Evolutionary conservation across 352 stramenopile species (phyloP), one percentile per base, ranked within the genome.

Genomic region (Phytopythium oedochilum): DNA sequence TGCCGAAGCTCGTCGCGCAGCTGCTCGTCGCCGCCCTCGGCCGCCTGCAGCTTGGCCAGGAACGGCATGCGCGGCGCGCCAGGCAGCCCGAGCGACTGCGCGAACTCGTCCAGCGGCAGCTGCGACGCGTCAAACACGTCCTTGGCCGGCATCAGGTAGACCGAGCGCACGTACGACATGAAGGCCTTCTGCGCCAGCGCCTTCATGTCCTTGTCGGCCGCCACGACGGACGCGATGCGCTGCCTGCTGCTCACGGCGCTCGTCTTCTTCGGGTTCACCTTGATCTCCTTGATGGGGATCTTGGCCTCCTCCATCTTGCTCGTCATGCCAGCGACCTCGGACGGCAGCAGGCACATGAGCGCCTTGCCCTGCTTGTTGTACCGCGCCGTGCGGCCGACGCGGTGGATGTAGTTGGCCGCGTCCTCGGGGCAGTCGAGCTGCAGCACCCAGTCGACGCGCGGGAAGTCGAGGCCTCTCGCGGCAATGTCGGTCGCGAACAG

Each of bases 401-500:
- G 83, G 60, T 99, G 98, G 71, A 99, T 99, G 73, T 99, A 99
- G 71, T 97, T 98, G 25, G 88, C 86, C 0, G 87, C 78, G 73
- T 99, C 97, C 75, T 99, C 97, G 0, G 97, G 97, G 29, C 94
- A 97, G 73, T 99, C 98, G 6, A 98, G 85, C 71, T 98, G 87
- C 48, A 97, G 55, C n/a, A 99, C 97, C 97, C 97, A 99, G 79
- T 99, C 97, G 18, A 99, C 96, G 35, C 90, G 77, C 12, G 97
- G 97, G 75, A 99, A 99, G 62, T 99, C 98, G 20, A 99, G 79
- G 28, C 98, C 97, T 38, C 98, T 82, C 8, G 96, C 92, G 0
- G 97, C 97, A 54, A 99, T 97, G 70, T 99, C 98, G 0, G 98
- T 99, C 6, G 95, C 94, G 68, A 99, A 99, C 12, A 99, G 61